A percentile compares a stretch with the other conserved stretches of the same genome.
Conservation (phyloP, 2,329 filamentous ascomycete genomes). For the Raffaelea ambrosiae region DNA sequence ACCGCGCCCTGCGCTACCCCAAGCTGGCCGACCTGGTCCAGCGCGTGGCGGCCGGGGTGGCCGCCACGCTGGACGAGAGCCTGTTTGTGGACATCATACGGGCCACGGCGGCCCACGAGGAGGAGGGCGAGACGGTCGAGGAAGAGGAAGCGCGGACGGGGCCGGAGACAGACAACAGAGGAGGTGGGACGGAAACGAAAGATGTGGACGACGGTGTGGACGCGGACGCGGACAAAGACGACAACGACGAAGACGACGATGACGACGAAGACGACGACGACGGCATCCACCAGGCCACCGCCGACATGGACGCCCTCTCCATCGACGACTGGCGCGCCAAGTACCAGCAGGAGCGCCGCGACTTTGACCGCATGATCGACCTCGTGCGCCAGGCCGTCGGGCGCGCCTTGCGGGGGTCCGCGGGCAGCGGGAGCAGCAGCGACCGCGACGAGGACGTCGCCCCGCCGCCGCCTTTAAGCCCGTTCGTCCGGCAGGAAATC, state of each 20-base stretch:
- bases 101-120: conserved; percentile 7
- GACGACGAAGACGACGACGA: no score
- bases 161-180: not conserved
- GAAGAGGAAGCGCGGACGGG: not conserved
- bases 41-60: conserved; percentile 34
- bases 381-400: conserved; percentile 7
- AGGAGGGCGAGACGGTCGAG: no score
- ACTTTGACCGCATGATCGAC: conserved; percentile 8
- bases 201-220: not conserved
- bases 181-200: no score
- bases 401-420: not conserved
- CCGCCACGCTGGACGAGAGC: conserved; percentile 14
- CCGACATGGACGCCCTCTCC: not conserved
- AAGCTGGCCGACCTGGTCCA: conserved; percentile 31
- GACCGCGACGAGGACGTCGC: not conserved
- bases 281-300: not conserved
- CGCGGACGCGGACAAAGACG: no score
- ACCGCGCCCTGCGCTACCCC: conserved; percentile 12
- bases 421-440: no score
- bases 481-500: conserved; percentile 10
- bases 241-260: no score
- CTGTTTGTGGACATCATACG: conserved; percentile 9
- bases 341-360: conserved; percentile 1
- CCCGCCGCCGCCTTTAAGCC: no score
- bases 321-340: conserved; percentile 1